Conservation (phyloP, 805 yeast species). For the Torulaspora indica region DNA sequence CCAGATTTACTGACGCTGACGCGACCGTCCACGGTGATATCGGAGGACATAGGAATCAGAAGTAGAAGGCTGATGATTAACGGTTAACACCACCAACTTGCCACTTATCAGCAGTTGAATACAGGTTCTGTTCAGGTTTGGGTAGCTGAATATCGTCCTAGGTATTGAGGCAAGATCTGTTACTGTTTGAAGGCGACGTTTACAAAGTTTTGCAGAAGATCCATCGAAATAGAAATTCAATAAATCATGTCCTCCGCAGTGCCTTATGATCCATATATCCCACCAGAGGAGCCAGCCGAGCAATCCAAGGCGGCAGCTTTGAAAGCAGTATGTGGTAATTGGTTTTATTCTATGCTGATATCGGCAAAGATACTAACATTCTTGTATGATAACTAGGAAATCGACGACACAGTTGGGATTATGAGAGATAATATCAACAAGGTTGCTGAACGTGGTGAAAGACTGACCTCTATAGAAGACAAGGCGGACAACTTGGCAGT, state of each 20-base stretch:
- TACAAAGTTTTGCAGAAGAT: not conserved
- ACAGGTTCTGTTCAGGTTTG: not conserved
- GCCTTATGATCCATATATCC: conserved; percentile 84
- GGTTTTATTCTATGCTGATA: not conserved
- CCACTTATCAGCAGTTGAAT: not conserved
- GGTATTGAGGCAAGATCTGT: not conserved
- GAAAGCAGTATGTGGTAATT: conserved; percentile 57
- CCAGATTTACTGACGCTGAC: not conserved
- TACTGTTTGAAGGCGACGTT: not conserved
- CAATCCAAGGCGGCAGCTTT: conserved; percentile 68
- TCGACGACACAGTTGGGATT: conserved; percentile 92
- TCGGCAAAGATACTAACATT: conserved; percentile 1
- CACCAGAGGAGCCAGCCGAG: conserved; percentile 44
- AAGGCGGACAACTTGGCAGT: conserved; percentile 90
- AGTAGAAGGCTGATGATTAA: not conserved
- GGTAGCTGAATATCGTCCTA: not conserved
- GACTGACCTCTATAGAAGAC: conserved; percentile 85
- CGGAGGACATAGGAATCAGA: not conserved
- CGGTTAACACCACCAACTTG: not conserved
- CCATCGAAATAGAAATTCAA: not conserved
- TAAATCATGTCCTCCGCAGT: conserved; percentile 63
- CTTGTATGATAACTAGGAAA: conserved; percentile 45
- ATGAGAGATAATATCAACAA: conserved; percentile 97
- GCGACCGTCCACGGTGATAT: not conserved
- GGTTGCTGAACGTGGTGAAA: conserved; percentile 90